Evolutionary conservation across 2,329 filamentous ascomycete species (phyloP).

Genomic region (Pseudogymnoascus sp.): DNA sequence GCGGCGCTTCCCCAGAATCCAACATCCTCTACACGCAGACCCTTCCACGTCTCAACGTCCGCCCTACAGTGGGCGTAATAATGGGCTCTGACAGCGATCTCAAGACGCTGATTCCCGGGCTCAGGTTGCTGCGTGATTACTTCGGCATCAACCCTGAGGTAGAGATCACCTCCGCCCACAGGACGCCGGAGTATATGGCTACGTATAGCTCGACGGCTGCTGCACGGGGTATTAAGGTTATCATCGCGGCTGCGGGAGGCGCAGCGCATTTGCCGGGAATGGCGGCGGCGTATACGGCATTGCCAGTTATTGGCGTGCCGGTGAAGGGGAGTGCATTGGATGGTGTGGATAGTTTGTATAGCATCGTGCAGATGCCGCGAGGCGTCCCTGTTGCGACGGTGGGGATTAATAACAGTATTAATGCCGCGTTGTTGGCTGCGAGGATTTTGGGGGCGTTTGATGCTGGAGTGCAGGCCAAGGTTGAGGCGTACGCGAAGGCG

Average conservation of each 20-base stretch:
- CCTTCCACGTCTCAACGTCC: conserved; percentile 11
- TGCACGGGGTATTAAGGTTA: conserved; percentile 57
- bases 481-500: conserved; percentile 52
- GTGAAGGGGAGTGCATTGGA: conserved; percentile 67
- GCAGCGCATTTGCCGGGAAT: conserved; percentile 70
- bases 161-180: conserved; percentile 72
- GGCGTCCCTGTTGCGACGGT: conserved; percentile 65
- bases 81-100: conserved; percentile 81
- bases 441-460: conserved; percentile 55
- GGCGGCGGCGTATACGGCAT: conserved; percentile 58
- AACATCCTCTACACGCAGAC: conserved; percentile 11
- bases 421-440: conserved; percentile 64
- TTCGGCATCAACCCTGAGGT: conserved; percentile 65
- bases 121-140: conserved; percentile 53
- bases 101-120: conserved; percentile 53
- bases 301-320: conserved; percentile 71
- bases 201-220: conserved; percentile 56
- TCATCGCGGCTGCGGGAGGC: conserved; percentile 69
- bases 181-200: conserved; percentile 63
- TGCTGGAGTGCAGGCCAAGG: conserved; percentile 43
- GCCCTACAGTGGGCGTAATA: conserved; percentile 62
- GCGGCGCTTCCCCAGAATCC: conserved; percentile 35
- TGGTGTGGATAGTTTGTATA: conserved; percentile 60
- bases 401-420: conserved; percentile 72
- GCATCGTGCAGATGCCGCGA: conserved; percentile 70